Evolutionary conservation across 805 yeast species (phyloP).

Genomic region (Barnettozyma botsteinii): DNA sequence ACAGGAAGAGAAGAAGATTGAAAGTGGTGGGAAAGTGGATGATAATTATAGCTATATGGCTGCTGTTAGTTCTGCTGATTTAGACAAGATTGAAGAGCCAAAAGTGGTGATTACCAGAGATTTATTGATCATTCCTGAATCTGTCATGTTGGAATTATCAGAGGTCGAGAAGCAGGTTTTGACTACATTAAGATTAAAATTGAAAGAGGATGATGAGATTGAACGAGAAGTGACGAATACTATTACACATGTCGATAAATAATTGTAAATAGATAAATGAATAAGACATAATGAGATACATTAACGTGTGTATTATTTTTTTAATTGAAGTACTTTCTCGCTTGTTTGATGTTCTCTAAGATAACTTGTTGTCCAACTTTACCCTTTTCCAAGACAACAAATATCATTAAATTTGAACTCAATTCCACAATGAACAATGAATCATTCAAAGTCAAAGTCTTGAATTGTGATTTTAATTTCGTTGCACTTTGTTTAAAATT

Average conservation of each 20-base stretch:
- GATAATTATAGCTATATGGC: background rate
- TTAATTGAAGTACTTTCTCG: constrained; percentile 35
- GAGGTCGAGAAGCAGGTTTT: constrained; percentile 5
- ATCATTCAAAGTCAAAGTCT: constrained; percentile 65
- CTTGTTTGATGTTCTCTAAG: constrained; percentile 52
- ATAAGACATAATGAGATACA: too few relatives aligned
- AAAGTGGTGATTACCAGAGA: constrained; percentile 1
- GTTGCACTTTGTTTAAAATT: constrained; percentile 90
- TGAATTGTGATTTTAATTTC: constrained; percentile 80
- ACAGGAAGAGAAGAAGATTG: background rate
- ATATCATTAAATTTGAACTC: constrained; percentile 56
- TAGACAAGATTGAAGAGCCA: background rate
- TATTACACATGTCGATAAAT: background rate
- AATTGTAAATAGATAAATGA: too few relatives aligned
- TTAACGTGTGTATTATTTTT: background rate
- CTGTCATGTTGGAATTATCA: background rate
- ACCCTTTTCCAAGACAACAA: constrained; percentile 44
- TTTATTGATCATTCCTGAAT: constrained; percentile 2
- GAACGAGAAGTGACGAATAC: background rate
- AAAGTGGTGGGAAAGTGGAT: background rate
- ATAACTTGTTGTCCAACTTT: constrained; percentile 36
- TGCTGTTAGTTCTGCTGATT: background rate
- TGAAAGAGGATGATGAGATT: constrained; percentile 2
- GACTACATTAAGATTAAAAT: constrained; percentile 4
- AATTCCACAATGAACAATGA: constrained; percentile 46